Percentiles rank a stretch among this genome's conserved stretches.
phyloP scores from a whole-genome alignment of 1,139 yeast species.

The Trichomonascaceae sp. region DNA sequence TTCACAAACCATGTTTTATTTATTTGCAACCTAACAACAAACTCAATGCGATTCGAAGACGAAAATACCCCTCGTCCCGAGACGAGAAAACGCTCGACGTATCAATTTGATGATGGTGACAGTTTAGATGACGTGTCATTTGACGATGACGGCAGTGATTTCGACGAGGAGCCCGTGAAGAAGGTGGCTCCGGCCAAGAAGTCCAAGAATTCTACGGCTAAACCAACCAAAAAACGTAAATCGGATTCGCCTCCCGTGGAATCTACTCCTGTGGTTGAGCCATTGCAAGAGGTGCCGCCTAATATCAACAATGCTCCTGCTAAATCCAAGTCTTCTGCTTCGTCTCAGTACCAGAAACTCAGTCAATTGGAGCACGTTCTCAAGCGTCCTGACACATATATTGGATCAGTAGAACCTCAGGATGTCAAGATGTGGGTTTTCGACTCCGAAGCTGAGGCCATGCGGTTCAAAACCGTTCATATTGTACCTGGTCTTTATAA shows the following conservation, averaged over 20 bases:
- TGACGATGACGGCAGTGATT: conserved; percentile 20
- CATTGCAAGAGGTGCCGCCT: conserved; percentile 9
- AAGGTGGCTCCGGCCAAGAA: conserved; percentile 7
- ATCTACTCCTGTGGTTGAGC: conserved; percentile 10
- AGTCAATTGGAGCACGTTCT: conserved; percentile 94
- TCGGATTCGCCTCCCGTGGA: conserved; percentile 12
- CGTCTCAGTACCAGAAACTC: conserved; percentile 86
- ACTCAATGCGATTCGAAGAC: conserved; percentile 1
- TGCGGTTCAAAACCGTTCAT: conserved; percentile 57
- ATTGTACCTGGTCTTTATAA: conserved; percentile 95
- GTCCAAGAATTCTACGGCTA: conserved; percentile 10
- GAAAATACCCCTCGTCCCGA: conserved; percentile 9
- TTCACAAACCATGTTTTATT: background rate
- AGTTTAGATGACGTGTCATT: conserved; percentile 1
- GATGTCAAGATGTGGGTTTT: conserved; percentile 82
- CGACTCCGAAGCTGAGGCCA: conserved; percentile 61
- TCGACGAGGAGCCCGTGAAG: conserved; percentile 13
- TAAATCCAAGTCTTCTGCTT: conserved; percentile 37
- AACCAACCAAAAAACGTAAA: conserved; percentile 16
- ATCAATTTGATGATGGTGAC: conserved; percentile 15
- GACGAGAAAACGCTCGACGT: conserved; percentile 2
- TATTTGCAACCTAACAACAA: background rate
- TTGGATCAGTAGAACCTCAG: conserved; percentile 86
- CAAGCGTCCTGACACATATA: conserved; percentile 96
- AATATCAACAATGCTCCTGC: conserved; percentile 4